Evolutionary conservation across 495 filamentous ascomycete genomes (phyloP), one percentile per base, ranked within the genome.

Genomic region (Xylaria curta): DNA sequence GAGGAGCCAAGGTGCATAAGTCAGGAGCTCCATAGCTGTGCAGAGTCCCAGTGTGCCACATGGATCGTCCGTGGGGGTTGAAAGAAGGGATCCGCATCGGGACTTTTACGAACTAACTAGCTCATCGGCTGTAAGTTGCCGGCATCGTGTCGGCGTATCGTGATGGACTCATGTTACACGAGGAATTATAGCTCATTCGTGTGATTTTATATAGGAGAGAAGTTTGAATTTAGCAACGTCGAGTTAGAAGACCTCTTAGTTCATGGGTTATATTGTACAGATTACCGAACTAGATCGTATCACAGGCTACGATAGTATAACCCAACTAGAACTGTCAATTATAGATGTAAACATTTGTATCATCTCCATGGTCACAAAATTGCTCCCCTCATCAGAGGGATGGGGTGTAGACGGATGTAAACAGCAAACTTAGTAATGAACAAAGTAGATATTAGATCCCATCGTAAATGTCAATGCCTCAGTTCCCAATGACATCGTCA

Each of bases 111-210:
- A 36, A 21, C n/a, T 21, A 3, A 59, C 9, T 0, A 19, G 58
- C 71, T 0, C 66, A 76, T 73, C 63, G 63, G 33, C 73, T 71
- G 28, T 61, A 66, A 42, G 66, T 73, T 15, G 59, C 51, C 21
- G 70, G 68, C 1, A 72, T 47, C n/a, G 38, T 66, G 56, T 75
- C 75, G 63, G 73, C 65, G 12, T 54, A 64, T 58, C 73, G 73
- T 44, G 73, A 61, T 9, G 54, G 36, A 33, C 5, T 42, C 68
- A 69, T 62, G 26, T 47, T 38, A 3, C 1, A n/a, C n/a, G 9
- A 67, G 17, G 21, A 13, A n/a, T 44, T 24, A 31, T 46, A 47
- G 19, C 40, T 19, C 26, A 26, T 40, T 6, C 40, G 2, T 13
- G 38, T 24, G 60, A 40, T 24, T 44, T 21, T 21, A 60, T 10